phyloP scores from a whole-genome alignment of 768 basidiomycete species.

The Lactarius pseudohatsudake region DNA sequence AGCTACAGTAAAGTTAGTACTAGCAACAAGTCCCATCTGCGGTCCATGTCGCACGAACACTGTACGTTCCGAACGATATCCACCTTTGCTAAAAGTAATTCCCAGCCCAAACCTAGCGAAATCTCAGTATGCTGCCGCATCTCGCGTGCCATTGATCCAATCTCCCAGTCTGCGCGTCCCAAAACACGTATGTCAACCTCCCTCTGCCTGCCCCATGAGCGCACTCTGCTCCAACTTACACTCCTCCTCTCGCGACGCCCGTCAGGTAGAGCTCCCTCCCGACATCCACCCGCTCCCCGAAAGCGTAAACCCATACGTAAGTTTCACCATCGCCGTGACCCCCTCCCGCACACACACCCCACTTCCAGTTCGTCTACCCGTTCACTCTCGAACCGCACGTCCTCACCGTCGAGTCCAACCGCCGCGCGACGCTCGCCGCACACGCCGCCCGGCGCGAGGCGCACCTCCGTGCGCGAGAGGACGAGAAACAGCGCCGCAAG shows the following conservation, averaged over 20 bases:
- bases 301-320: constrained; percentile 83
- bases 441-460: constrained; percentile 68
- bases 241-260: background rate
- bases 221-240: background rate
- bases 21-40: background rate
- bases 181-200: constrained; percentile 52
- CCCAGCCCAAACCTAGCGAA: constrained; percentile 24
- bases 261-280: constrained; percentile 77
- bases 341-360: background rate
- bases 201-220: background rate
- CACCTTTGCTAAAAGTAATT: background rate
- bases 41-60: constrained; percentile 19
- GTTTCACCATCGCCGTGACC: constrained; percentile 29
- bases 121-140: constrained; percentile 78
- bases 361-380: constrained; percentile 86
- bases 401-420: constrained; percentile 70
- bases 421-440: constrained; percentile 63
- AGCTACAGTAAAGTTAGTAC: too few species aligned
- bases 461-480: constrained; percentile 66
- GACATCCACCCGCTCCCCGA: constrained; percentile 96
- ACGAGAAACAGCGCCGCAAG: constrained; percentile 67
- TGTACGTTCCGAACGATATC: constrained; percentile 6
- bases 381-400: constrained; percentile 91
- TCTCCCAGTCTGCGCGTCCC: constrained; percentile 90
- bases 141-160: constrained; percentile 83